Percentiles rank a stretch among this genome's conserved stretches.
These are phyloP conservation scores for Vararia minispora DNA, from an alignment of 768 basidiomycete genomes.

Conservation along the genomic window DNA sequence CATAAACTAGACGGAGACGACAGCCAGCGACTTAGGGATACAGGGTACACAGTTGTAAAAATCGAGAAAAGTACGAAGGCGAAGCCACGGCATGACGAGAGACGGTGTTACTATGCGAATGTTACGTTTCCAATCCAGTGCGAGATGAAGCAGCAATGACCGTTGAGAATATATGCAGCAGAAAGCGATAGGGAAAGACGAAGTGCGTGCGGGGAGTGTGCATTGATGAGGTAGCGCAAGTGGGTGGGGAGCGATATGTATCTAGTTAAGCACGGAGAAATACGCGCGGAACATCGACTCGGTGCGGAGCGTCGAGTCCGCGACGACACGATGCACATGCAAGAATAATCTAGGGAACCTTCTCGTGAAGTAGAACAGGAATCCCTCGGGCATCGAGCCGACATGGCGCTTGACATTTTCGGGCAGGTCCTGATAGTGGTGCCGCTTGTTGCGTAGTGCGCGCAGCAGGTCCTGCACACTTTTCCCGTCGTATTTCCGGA, in stretches of 20 bases:
- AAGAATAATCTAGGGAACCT: constrained; percentile 89
- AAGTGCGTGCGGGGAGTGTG: neutral
- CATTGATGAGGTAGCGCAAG: too few species aligned
- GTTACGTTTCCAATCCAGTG: too few species aligned
- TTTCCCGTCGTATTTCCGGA: constrained; percentile 89
- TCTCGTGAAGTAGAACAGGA: constrained; percentile 83
- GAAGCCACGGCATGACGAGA: too few species aligned
- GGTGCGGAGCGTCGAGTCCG: constrained; percentile 52
- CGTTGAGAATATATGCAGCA: too few species aligned
- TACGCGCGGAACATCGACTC: constrained; percentile 91
- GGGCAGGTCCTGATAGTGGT: constrained; percentile 95
- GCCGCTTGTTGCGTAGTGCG: constrained; percentile 92
- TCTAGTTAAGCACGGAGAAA: constrained; percentile 55
- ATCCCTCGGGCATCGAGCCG: constrained; percentile 88
- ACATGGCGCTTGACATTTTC: constrained; percentile 82
- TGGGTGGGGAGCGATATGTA: too few species aligned
- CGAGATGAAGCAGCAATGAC: too few species aligned
- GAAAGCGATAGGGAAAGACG: neutral
- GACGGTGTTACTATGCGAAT: too few species aligned
- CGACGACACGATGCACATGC: constrained; percentile 82
- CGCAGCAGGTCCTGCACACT: constrained; percentile 88
- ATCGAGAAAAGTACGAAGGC: too few species aligned
- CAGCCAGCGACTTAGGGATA: too few species aligned
- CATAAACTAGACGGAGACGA: too few species aligned
- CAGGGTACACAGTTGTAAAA: too few species aligned